These are phyloP conservation scores for Boletus insuetus DNA, from an alignment of 768 basidiomycete genomes.

Conservation along the genomic window DNA sequence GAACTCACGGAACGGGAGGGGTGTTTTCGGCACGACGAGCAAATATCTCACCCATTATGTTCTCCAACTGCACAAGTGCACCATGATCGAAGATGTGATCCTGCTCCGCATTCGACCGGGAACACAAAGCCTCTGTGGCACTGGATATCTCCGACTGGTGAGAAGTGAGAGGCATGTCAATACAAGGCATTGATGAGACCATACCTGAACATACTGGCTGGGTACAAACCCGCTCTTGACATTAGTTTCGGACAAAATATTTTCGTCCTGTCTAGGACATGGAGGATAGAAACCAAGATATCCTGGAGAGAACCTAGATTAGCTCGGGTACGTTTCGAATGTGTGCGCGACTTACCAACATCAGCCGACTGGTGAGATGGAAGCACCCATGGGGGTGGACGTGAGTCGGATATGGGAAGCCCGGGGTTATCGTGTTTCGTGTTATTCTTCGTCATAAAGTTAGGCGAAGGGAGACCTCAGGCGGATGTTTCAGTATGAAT, in stretches of 20 bases:
- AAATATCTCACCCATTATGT: slow-evolving; percentile 76
- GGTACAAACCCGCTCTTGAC: slow-evolving; percentile 66
- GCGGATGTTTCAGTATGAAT: too few species aligned
- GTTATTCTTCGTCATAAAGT: slow-evolving; percentile 23
- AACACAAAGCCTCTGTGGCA: slow-evolving; percentile 11
- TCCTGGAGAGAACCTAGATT: slow-evolving; percentile 39
- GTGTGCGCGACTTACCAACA: slow-evolving; percentile 47
- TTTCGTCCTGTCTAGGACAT: slow-evolving; percentile 71
- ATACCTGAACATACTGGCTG: slow-evolving; percentile 54
- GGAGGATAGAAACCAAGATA: slow-evolving; percentile 79
- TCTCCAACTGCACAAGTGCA: slow-evolving; percentile 60
- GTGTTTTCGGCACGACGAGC: slow-evolving; percentile 54
- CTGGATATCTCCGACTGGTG: slow-evolving; percentile 23
- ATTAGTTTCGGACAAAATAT: slow-evolving; percentile 59
- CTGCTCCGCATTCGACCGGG: slow-evolving; percentile 27
- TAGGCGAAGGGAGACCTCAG: too few species aligned
- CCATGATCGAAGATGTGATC: slow-evolving; percentile 49
- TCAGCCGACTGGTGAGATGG: slow-evolving; percentile 64
- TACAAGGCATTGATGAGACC: slow-evolving; percentile 17
- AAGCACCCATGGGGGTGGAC: slow-evolving; percentile 74
- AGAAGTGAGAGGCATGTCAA: background rate
- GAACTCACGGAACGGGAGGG: slow-evolving; percentile 62
- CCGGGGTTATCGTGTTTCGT: slow-evolving; percentile 22
- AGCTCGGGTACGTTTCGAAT: background rate
- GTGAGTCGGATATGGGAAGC: slow-evolving; percentile 55